Base-by-base conservation (phyloP, 768 basidiomycete genomes). In the Gelatoporia subvermispora region DNA sequence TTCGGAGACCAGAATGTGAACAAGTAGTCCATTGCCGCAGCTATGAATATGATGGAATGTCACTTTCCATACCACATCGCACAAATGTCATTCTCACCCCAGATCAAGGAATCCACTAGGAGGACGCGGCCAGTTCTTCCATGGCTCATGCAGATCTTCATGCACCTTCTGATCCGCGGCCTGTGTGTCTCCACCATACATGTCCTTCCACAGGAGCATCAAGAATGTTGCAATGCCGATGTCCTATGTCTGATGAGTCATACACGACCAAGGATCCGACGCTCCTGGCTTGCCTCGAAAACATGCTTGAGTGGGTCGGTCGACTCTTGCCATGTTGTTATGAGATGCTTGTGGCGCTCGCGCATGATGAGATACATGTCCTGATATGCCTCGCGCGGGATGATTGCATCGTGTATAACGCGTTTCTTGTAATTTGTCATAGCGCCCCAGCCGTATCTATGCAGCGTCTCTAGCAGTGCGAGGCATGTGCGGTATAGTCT, bases 201-300 rank as follows among this genome's bases (percentile, higher is more conserved):
- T 82, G 31, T 79, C 72, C 58, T 86, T 90, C 95, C 95, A 97
- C 3, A 97, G 69, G 1, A 95, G 75, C 68, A 97, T 91, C 22
- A 98, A 72, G 64, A 88, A 97, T 1, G 92, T 91, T 2, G 93
- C 93, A 37, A 98, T 94, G 15, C 91, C 91, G 31, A 97, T 91
- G 62, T 98, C 95, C 88, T 95, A 57, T 39, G 13, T 9, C 38
- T 16, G 11, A 42, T 43, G 34, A 23, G 24, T 25, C 20, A 35
- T 21, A 25, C n/a, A n/a, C 16, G 23, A 10, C 9, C 34, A 34
- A 16, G 35, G 18, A 46, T 15, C n/a, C 13, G 21, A 24, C 17
- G 35, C 18, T 11, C 38, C 13, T 16, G 31, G 54, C 71, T 52
- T 48, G 84, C 88, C 78, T 94, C 92, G 48, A 85, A 94, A 7